phyloP scores from a whole-genome alignment of 2,329 filamentous ascomycete species.

The Rutstroemia sp. region DNA sequence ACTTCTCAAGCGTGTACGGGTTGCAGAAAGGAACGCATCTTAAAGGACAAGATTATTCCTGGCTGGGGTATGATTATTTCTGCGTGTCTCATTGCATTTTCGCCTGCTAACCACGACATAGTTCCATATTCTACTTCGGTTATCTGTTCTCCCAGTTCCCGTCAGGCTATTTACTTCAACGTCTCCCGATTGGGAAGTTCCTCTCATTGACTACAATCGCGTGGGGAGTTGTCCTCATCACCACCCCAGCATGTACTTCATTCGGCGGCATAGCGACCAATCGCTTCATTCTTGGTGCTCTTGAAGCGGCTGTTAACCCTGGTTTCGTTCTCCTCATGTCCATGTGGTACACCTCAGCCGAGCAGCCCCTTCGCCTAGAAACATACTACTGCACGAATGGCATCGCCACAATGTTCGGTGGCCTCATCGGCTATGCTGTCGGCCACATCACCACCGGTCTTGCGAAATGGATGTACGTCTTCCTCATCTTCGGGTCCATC shows the following conservation, averaged over 20 bases:
- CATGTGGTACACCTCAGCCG: conserved; percentile 34
- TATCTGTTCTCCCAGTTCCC: conserved; percentile 40
- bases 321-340: conserved; percentile 35
- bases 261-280: conserved; percentile 53
- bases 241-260: conserved; percentile 44
- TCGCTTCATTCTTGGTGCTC: conserved; percentile 47
- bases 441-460: conserved; percentile 49
- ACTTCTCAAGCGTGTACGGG: conserved; percentile 44
- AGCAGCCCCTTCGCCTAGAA: conserved; percentile 33
- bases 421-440: conserved; percentile 37
- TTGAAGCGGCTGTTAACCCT: conserved; percentile 49
- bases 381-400: conserved; percentile 35
- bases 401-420: conserved; percentile 43
- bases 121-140: conserved; percentile 46
- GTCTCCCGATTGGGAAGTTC: conserved; percentile 41
- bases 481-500: conserved; percentile 50
- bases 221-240: conserved; percentile 43
- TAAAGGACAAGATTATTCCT: conserved; percentile 42
- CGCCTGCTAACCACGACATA: conserved; percentile 9
- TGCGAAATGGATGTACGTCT: conserved; percentile 49
- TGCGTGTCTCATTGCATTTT: background rate
- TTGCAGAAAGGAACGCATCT: conserved; percentile 41
- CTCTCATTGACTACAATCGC: conserved; percentile 36
- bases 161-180: conserved; percentile 39
- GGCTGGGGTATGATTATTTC: conserved; percentile 32